These are phyloP conservation scores for Diatrype stigma DNA, from an alignment of 2,329 filamentous ascomycete species.

Conservation along the genomic window DNA sequence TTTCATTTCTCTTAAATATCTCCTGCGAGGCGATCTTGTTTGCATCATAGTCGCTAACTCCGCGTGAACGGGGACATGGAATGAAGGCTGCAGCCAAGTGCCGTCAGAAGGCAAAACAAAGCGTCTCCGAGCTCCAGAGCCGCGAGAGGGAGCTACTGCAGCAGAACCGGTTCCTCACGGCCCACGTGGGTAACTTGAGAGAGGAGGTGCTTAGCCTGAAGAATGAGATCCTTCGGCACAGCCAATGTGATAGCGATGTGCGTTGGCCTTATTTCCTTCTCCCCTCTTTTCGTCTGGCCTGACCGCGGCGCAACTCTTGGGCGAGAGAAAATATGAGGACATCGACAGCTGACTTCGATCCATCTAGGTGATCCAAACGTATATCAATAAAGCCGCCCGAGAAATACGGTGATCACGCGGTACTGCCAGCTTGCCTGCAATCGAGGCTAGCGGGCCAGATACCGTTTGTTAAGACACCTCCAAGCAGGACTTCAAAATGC, in stretches of 20 bases:
- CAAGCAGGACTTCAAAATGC: no score
- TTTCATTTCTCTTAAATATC: not conserved
- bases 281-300: not conserved
- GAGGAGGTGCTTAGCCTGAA: conserved; percentile 21
- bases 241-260: conserved; percentile 22
- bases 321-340: not conserved
- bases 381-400: not conserved
- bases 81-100: conserved; percentile 12
- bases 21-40: not conserved
- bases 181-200: conserved; percentile 14
- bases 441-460: not conserved
- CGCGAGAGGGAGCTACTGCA: conserved; percentile 17
- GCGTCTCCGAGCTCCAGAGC: conserved; percentile 13
- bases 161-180: conserved; percentile 16
- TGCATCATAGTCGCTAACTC: not conserved
- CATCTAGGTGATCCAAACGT: not conserved
- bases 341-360: not conserved
- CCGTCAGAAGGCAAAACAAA: conserved; percentile 22
- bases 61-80: no score
- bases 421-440: not conserved
- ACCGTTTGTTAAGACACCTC: no score
- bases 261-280: not conserved
- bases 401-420: not conserved
- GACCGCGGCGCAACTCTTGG: not conserved
- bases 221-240: conserved; percentile 21